These are phyloP conservation scores for Synchytrium microbalum DNA, from an alignment of 371 early-diverging fungal genomes.

Conservation along the genomic window DNA sequence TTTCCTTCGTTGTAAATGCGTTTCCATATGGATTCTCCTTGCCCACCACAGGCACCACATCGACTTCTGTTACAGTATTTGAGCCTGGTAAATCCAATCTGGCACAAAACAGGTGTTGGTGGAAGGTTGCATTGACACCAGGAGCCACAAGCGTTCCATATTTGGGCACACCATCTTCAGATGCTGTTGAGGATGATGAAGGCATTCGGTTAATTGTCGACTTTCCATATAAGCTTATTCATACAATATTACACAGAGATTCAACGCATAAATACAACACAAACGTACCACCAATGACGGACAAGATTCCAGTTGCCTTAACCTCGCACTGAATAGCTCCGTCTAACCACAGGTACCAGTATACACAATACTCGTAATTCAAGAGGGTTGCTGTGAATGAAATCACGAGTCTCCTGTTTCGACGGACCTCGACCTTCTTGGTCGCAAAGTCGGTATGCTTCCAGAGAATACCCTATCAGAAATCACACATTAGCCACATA, in stretches of 20 bases:
- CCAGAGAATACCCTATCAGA: constrained; percentile 42
- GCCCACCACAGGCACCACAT: constrained; percentile 33
- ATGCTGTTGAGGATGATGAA: constrained; percentile 17
- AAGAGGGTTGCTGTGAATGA: constrained; percentile 49
- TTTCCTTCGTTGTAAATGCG: constrained; percentile 11
- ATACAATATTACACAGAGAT: too few species aligned
- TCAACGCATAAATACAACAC: too few species aligned
- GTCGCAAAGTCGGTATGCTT: constrained; percentile 42
- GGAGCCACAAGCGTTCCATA: constrained; percentile 46
- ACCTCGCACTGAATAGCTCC: too few species aligned
- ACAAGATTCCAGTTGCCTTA: too few species aligned
- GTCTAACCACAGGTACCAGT: too few species aligned
- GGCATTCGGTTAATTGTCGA: too few species aligned
- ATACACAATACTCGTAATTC: too few species aligned
- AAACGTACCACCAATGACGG: too few species aligned
- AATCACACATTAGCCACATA: too few species aligned
- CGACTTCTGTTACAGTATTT: constrained; percentile 36
- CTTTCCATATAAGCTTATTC: too few species aligned
- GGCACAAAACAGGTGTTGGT: constrained; percentile 49
- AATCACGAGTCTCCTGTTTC: constrained; percentile 43
- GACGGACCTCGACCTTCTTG: constrained; percentile 34
- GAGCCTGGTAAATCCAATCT: constrained; percentile 49
- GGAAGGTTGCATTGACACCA: constrained; percentile 44
- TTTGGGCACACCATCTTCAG: too few species aligned
- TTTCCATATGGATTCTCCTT: constrained; percentile 39